These are phyloP conservation scores for Papiliotrema flavescens DNA, from an alignment of 1,284 basidiomycete genomes.

Conservation along the genomic window DNA sequence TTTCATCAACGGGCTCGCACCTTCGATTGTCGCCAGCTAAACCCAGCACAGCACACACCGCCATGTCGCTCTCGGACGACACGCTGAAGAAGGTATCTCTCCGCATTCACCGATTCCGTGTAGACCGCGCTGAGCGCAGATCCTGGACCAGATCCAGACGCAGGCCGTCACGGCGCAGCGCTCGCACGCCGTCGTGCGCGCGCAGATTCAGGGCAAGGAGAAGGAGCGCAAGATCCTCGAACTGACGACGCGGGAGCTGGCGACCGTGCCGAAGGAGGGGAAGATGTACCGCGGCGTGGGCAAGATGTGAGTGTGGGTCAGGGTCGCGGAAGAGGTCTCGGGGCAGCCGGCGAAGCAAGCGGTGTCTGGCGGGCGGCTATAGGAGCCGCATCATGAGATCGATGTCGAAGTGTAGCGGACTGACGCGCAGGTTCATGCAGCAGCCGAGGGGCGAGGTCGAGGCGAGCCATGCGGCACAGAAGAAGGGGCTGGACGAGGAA, in stretches of 20 bases:
- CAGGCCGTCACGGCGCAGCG: conserved; percentile 71
- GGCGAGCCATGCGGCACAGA: conserved; percentile 64
- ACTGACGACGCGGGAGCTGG: conserved; percentile 60
- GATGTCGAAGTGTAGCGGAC: not conserved
- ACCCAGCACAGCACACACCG: not conserved
- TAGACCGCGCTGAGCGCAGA: conserved; percentile 54
- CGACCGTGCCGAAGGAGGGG: conserved; percentile 53
- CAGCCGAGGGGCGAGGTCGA: conserved; percentile 78
- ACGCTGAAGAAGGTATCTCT: conserved; percentile 70
- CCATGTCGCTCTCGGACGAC: conserved; percentile 78
- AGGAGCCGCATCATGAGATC: not conserved
- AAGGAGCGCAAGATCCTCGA: conserved; percentile 81
- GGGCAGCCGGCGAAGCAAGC: no score
- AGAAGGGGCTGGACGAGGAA: conserved; percentile 77
- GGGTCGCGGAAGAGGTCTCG: no score
- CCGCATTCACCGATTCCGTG: not conserved
- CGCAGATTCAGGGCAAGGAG: conserved; percentile 73
- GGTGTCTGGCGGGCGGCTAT: no score
- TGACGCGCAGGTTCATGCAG: conserved; percentile 70
- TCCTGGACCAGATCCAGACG: conserved; percentile 76
- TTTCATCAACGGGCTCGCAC: no score
- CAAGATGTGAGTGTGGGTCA: conserved; percentile 65
- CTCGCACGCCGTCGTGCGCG: conserved; percentile 63
- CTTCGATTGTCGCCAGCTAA: no score
- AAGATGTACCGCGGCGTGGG: conserved; percentile 86